Evolutionary conservation across 257 asterid species (phyloP).

Genomic region (Ajuga chamaepitys): DNA sequence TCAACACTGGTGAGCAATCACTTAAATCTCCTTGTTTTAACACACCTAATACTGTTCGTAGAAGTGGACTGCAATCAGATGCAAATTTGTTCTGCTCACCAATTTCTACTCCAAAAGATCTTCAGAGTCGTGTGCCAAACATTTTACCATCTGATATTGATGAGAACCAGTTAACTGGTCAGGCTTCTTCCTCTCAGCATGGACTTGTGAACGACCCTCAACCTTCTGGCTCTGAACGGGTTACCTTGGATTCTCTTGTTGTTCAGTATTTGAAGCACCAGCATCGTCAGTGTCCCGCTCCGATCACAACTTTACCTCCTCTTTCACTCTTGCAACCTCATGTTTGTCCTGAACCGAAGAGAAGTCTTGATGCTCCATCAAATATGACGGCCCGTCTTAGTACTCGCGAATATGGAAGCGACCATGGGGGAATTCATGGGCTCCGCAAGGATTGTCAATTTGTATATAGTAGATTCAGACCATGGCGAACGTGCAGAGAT

Average conservation of each 20-base stretch:
- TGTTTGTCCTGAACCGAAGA: conserved; percentile 87
- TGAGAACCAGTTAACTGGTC: conserved; percentile 37
- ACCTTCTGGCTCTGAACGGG: conserved; percentile 55
- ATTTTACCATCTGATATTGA: conserved; percentile 41
- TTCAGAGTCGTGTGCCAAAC: conserved; percentile 31
- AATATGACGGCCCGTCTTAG: conserved; percentile 87
- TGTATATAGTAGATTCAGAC: conserved; percentile 89
- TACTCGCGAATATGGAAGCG: conserved; percentile 75
- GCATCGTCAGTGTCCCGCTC: conserved; percentile 98
- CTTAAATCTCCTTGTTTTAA: conserved; percentile 49
- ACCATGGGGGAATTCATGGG: conserved; percentile 76
- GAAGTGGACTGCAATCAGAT: conserved; percentile 53
- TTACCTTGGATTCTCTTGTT: conserved; percentile 82
- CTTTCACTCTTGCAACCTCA: conserved; percentile 95
- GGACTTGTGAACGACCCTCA: conserved; percentile 57
- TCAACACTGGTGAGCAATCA: conserved; percentile 53
- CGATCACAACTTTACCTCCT: conserved; percentile 97
- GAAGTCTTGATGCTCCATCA: conserved; percentile 91
- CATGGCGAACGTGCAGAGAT: conserved; percentile 96
- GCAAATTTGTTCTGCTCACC: conserved; percentile 43
- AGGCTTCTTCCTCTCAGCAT: conserved; percentile 38
- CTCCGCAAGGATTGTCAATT: conserved; percentile 92
- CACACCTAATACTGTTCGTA: conserved; percentile 47
- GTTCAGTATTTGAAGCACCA: conserved; percentile 96
- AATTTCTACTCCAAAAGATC: conserved; percentile 43